Conservation (phyloP, 2,329 filamentous ascomycete species). For the Phyllosticta paracitricarpa region DNA sequence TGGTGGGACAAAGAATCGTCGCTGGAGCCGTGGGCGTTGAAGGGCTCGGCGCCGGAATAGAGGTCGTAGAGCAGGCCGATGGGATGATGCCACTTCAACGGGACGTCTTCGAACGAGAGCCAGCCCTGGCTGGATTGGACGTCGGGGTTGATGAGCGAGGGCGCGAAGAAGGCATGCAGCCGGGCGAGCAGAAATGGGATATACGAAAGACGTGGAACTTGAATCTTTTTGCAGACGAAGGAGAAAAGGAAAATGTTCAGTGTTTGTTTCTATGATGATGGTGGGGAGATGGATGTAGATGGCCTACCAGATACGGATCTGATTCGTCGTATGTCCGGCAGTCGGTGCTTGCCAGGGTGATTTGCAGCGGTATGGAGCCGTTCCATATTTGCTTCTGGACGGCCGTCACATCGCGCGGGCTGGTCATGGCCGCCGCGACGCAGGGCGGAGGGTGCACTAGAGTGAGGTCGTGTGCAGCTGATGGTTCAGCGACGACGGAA, state of each 20-base stretch:
- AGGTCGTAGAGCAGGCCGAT: conserved; percentile 60
- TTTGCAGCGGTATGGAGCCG: conserved; percentile 50
- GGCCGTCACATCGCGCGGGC: conserved; percentile 24
- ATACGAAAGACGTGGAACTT: conserved; percentile 57
- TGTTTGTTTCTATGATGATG: not conserved
- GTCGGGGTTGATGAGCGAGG: conserved; percentile 48
- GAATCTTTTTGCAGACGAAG: conserved; percentile 34
- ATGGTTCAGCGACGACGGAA: not conserved
- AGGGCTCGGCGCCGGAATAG: conserved; percentile 48
- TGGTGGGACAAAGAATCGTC: not conserved
- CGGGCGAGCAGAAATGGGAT: conserved; percentile 54
- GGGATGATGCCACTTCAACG: conserved; percentile 64
- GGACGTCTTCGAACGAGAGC: conserved; percentile 58
- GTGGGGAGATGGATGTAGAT: not conserved
- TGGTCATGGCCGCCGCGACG: conserved; percentile 13
- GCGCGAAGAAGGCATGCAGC: conserved; percentile 52
- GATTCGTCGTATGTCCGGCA: conserved; percentile 51
- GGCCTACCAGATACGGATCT: conserved; percentile 48
- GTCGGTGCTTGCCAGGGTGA: conserved; percentile 48
- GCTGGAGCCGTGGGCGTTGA: conserved; percentile 16
- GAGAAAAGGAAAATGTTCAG: not conserved
- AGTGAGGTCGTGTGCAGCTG: not conserved
- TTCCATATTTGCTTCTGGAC: conserved; percentile 47
- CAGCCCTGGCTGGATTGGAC: conserved; percentile 45
- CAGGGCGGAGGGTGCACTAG: conserved; percentile 10